Evolutionary conservation across 345 rosid species (phyloP).

Genomic region (Pugionium cornutum): DNA sequence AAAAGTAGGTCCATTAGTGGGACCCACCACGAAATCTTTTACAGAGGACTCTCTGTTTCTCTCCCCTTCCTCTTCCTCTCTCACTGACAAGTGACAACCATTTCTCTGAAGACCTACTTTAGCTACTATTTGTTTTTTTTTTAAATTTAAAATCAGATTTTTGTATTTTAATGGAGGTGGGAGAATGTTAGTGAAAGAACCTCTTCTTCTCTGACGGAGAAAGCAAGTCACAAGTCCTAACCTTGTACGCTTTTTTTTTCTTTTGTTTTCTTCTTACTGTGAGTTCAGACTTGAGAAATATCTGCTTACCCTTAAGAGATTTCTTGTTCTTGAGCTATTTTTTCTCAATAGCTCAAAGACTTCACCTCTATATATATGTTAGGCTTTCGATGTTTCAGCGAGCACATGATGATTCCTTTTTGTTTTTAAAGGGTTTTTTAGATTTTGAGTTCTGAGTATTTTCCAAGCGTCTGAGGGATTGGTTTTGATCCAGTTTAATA

Average conservation of each 20-base stretch:
- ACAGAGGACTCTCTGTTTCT: conserved; percentile 45
- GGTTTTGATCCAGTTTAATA: conserved; percentile 4
- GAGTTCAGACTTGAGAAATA: neutral
- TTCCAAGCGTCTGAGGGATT: conserved; percentile 17
- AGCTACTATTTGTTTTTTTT: neutral
- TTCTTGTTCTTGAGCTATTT: conserved; percentile 25
- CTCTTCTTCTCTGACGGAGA: conserved; percentile 9
- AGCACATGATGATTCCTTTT: conserved; percentile 24
- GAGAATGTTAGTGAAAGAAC: conserved; percentile 5
- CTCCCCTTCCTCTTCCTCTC: conserved; percentile 26
- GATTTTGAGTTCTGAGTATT: conserved; percentile 11
- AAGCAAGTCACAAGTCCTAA: neutral
- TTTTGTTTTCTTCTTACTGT: neutral
- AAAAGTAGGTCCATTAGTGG: conserved; percentile 32
- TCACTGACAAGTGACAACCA: conserved; percentile 31
- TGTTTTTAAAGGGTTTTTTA: neutral
- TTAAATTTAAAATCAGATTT: neutral
- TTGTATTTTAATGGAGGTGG: conserved; percentile 8
- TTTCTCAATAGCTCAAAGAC: neutral
- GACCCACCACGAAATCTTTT: conserved; percentile 49
- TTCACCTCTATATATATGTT: neutral
- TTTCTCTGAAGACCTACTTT: conserved; percentile 5
- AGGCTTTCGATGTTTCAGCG: conserved; percentile 1
- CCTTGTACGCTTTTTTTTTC: neutral
- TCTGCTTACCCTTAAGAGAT: conserved; percentile 16